Evolutionary conservation across 2,329 filamentous ascomycete genomes (phyloP).

Genomic region (Phialophora macrospora): DNA sequence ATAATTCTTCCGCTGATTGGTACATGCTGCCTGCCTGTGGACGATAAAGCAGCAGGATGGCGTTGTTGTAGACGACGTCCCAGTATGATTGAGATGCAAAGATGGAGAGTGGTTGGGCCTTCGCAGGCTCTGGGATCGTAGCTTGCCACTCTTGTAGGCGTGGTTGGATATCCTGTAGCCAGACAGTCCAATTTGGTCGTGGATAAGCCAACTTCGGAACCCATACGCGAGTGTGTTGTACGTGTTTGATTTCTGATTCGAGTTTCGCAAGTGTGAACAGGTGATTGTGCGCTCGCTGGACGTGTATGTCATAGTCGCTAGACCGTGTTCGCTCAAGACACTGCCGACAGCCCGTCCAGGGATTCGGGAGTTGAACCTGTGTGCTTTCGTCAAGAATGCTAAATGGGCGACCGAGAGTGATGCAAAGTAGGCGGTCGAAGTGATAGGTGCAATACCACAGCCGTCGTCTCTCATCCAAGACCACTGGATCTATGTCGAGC

Average conservation of each 20-base stretch:
- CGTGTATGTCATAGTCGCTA: slow-evolving; percentile 41
- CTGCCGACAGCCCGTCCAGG: slow-evolving; percentile 21
- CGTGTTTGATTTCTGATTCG: slow-evolving; percentile 46
- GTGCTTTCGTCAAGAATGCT: slow-evolving; percentile 46
- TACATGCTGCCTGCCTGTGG: slow-evolving; percentile 39
- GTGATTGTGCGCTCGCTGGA: slow-evolving; percentile 43
- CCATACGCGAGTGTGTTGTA: slow-evolving; percentile 42
- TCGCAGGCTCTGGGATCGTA: slow-evolving; percentile 40
- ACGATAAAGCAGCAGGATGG: slow-evolving; percentile 44
- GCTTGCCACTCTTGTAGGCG: slow-evolving; percentile 44
- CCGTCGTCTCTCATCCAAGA: slow-evolving; percentile 41
- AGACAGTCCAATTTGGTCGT: slow-evolving; percentile 40
- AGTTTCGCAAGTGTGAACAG: slow-evolving; percentile 42
- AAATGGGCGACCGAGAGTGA: slow-evolving; percentile 48
- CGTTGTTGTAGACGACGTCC: slow-evolving; percentile 43
- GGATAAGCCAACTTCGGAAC: slow-evolving; percentile 42
- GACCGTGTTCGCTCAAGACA: slow-evolving; percentile 24
- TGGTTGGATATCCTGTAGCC: slow-evolving; percentile 42
- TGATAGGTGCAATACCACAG: slow-evolving; percentile 45
- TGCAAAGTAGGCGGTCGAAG: slow-evolving; percentile 49
- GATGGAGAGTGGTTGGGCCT: slow-evolving; percentile 41
- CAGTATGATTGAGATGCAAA: slow-evolving; percentile 43
- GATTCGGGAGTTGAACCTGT: slow-evolving; percentile 40
- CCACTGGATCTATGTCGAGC: slow-evolving; percentile 34
- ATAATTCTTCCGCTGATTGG: slow-evolving; percentile 38